Evolutionary conservation across 2,329 filamentous ascomycete species (phyloP).

Genomic region (Cladosporium sp.): DNA sequence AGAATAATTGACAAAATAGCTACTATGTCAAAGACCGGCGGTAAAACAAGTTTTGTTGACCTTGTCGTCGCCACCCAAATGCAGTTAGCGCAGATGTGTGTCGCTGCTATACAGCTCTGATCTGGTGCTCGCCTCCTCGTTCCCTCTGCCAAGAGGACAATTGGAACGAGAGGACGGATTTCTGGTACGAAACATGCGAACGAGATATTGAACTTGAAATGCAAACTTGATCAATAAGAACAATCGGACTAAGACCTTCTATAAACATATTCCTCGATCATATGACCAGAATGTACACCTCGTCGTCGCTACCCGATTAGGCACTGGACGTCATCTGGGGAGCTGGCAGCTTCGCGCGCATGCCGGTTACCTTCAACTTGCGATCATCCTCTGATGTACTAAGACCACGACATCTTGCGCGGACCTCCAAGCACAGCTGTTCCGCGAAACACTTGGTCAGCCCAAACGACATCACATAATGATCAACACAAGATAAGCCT

Average conservation of each 20-base stretch:
- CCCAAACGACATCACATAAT: neutral
- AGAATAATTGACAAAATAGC: neutral
- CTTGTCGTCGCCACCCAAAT: neutral
- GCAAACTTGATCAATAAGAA: neutral
- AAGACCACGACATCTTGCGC: neutral
- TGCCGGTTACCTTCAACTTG: too few relatives aligned
- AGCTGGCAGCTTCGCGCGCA: neutral
- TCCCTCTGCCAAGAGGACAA: neutral
- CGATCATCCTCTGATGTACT: too few relatives aligned
- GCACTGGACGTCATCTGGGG: constrained; percentile 2
- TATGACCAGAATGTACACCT: neutral
- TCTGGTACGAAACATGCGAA: too few relatives aligned
- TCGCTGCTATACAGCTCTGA: too few relatives aligned
- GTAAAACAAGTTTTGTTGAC: neutral
- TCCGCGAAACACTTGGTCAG: neutral
- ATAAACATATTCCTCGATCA: neutral
- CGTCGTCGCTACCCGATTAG: constrained; percentile 10
- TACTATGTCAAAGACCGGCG: neutral
- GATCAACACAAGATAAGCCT: constrained; percentile 6
- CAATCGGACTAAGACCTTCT: neutral
- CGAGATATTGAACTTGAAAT: too few relatives aligned
- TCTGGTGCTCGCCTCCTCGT: neutral
- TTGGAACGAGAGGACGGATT: too few relatives aligned
- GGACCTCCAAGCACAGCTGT: too few relatives aligned
- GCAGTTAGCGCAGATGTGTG: neutral